phyloP scores from a whole-genome alignment of 148 eudicot species.

The Vaccinium darrowii region DNA sequence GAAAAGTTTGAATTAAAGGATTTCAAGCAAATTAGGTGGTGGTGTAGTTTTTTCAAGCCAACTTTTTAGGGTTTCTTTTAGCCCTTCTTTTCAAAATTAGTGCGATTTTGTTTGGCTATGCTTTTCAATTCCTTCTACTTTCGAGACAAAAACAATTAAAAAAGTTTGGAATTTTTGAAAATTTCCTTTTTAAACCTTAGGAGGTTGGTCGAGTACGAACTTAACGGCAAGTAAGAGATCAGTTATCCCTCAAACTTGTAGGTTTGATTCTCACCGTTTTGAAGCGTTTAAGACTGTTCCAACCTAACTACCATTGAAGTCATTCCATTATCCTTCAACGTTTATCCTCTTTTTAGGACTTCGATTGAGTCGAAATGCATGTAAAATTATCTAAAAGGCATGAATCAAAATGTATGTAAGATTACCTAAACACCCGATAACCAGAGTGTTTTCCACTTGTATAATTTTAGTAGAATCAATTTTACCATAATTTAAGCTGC shows the following conservation, averaged over 20 bases:
- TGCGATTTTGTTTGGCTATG: background rate
- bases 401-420: too few species aligned
- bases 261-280: background rate
- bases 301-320: background rate
- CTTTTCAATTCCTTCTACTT: background rate
- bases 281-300: too few species aligned
- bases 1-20: conserved; percentile 4
- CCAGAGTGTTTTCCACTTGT: too few species aligned
- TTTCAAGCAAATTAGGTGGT: background rate
- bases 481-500: background rate
- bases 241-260: background rate
- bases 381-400: background rate
- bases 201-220: background rate
- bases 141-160: background rate
- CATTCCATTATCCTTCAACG: background rate
- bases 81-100: background rate
- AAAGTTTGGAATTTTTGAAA: background rate
- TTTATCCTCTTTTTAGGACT: background rate
- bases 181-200: background rate
- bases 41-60: background rate
- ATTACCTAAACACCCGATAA: too few species aligned
- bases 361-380: background rate
- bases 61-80: background rate
- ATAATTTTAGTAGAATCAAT: too few species aligned
- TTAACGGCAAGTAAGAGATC: background rate